Evolutionary conservation across 768 basidiomycete species (phyloP).

Genomic region (Termitomyces sp.): DNA sequence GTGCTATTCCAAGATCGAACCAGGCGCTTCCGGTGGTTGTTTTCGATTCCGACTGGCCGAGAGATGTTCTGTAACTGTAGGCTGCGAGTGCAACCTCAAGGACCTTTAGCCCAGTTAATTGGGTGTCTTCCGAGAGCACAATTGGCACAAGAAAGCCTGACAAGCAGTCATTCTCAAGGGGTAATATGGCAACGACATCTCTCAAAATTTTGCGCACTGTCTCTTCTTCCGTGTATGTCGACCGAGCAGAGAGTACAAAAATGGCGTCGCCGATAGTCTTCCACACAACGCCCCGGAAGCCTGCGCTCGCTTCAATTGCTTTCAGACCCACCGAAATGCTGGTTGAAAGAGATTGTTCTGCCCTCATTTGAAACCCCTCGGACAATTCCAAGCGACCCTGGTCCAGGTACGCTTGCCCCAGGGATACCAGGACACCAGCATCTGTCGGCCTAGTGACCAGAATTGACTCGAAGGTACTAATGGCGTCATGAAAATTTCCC

Average conservation of each 20-base stretch:
- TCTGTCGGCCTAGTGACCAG: constrained; percentile 56
- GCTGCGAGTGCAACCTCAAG: constrained; percentile 51
- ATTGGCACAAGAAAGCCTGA: constrained; percentile 33
- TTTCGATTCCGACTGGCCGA: constrained; percentile 47
- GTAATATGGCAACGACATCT: constrained; percentile 32
- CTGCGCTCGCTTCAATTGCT: constrained; percentile 45
- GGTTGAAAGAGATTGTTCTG: constrained; percentile 67
- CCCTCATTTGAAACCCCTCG: constrained; percentile 70
- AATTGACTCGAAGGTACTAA: constrained; percentile 56
- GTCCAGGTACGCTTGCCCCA: constrained; percentile 69
- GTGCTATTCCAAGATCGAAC: constrained; percentile 67
- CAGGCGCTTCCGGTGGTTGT: constrained; percentile 50
- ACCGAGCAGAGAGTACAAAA: constrained; percentile 54
- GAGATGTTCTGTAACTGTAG: constrained; percentile 56
- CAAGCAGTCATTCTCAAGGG: constrained; percentile 36
- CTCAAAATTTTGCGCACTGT: constrained; percentile 29
- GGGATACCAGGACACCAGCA: constrained; percentile 62
- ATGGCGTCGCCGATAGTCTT: constrained; percentile 78
- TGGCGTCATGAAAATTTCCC: constrained; percentile 72
- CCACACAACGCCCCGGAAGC: constrained; percentile 75
- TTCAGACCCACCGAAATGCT: constrained; percentile 48
- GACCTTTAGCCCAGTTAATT: constrained; percentile 28
- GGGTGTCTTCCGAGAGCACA: constrained; percentile 15
- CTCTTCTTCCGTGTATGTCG: constrained; percentile 42
- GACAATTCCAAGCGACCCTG: constrained; percentile 60